phyloP scores from a whole-genome alignment of 225 moss, liverwort and hornwort species.

The Physcomitrium patens region DNA sequence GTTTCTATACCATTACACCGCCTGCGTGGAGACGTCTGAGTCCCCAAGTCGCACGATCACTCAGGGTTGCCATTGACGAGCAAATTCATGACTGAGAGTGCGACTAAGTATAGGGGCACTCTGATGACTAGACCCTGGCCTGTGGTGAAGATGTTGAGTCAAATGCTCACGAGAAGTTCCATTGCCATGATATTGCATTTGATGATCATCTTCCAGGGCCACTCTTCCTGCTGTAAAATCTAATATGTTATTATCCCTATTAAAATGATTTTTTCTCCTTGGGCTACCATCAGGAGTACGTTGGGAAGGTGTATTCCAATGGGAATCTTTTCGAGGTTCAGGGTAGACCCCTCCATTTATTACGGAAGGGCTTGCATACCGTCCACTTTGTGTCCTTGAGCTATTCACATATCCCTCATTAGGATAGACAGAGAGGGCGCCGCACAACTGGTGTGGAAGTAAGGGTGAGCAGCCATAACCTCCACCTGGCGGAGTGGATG shows the following conservation, averaged over 20 bases:
- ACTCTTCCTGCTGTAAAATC: conserved; percentile 81
- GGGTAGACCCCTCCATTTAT: conserved; percentile 59
- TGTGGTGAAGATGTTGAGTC: conserved; percentile 66
- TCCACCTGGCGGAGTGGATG: conserved; percentile 78
- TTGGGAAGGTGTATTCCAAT: conserved; percentile 77
- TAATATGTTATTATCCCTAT: conserved; percentile 74
- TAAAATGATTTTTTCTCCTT: conserved; percentile 46
- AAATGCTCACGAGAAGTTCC: conserved; percentile 74
- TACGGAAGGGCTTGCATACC: conserved; percentile 67
- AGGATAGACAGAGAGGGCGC: conserved; percentile 53
- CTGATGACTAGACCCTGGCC: conserved; percentile 66
- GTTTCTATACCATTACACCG: conserved; percentile 46
- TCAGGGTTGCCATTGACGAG: conserved; percentile 57
- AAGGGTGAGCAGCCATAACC: conserved; percentile 69
- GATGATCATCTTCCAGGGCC: conserved; percentile 57
- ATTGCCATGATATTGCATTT: conserved; percentile 52
- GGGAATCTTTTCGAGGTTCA: conserved; percentile 78
- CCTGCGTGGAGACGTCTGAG: conserved; percentile 28
- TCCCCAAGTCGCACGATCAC: not conserved
- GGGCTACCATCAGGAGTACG: conserved; percentile 92
- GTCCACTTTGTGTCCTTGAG: conserved; percentile 69
- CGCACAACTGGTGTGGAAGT: conserved; percentile 66
- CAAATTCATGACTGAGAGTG: conserved; percentile 80
- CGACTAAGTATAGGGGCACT: conserved; percentile 73
- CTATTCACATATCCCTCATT: conserved; percentile 58